Base-by-base conservation (phyloP, 768 basidiomycete genomes). In the Pulveroboletus sp. region DNA sequence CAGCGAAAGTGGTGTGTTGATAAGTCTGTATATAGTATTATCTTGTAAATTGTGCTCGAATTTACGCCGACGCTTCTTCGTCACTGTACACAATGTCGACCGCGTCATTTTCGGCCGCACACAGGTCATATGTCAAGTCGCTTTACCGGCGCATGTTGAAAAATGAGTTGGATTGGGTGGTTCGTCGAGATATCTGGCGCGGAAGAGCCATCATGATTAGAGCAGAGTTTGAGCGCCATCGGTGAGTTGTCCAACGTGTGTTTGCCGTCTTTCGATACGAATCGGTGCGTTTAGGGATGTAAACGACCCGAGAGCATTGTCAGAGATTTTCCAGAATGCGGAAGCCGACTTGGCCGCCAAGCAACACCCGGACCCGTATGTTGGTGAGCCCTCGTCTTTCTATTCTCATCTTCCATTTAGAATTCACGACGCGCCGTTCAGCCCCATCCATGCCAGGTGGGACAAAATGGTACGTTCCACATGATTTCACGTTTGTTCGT, bases 201-300 rank as follows among this genome's bases (percentile, higher is more conserved):
- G 77, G 75, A 48, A 80, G 86, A 68, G 93, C 94, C 12, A 69
- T 94, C 60, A 74, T 85, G 68, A 90, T 98, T 56, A 75, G 95
- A 54, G 93, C 93, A 53, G 81, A 91, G 67, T 98, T 98, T 66
- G 95, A 98, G 74, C 73, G 78, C 58, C 93, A 97, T 77, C 81
- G 93, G 91, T 90, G 65, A 44, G 65, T 52, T 41, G 38, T 17
- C 19, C 10, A 13, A 27, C 50, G 79, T 43, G 14, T 46, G 11
- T 16, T 38, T 12, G 23, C 14, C 6, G 24, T 19, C 24, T 20
- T 20, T 24, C 14, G 11, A 5, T 47, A 44, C 32, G 6, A 50
- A 52, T 39, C 6, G 12, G 37, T 24, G 10, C 24, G 17, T 45
- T 44, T 50, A 95, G 93, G 42, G 75, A 93, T 62, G 83, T 95